Conservation (phyloP, 1,139 yeast genomes). For the Trichomonascaceae sp. region DNA sequence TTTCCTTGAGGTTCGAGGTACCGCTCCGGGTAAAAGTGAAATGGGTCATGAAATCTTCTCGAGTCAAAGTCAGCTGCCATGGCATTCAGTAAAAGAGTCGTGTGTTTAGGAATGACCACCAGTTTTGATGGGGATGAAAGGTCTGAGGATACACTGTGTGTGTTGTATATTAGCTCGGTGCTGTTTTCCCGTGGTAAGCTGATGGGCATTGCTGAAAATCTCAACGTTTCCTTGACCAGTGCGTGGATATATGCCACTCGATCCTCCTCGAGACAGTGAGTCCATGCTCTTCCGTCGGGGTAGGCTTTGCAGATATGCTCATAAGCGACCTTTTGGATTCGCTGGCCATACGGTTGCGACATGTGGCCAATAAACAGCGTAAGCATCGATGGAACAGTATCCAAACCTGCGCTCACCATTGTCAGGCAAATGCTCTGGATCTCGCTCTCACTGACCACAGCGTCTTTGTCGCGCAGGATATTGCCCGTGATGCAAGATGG, state of each 20-base stretch:
- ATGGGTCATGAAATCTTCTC: slow-evolving; percentile 32
- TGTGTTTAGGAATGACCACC: slow-evolving; percentile 38
- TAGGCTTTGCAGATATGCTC: slow-evolving; percentile 26
- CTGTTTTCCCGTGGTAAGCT: slow-evolving; percentile 52
- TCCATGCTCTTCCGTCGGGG: slow-evolving; percentile 35
- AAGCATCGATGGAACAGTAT: slow-evolving; percentile 55
- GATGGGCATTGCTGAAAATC: slow-evolving; percentile 57
- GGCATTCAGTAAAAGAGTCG: slow-evolving; percentile 51
- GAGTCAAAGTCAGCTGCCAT: slow-evolving; percentile 61
- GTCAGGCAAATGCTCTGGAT: slow-evolving; percentile 54
- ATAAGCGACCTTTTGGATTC: slow-evolving; percentile 33
- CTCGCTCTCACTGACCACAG: slow-evolving; percentile 30
- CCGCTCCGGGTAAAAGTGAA: slow-evolving; percentile 42
- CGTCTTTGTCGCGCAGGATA: slow-evolving; percentile 20
- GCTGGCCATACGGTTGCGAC: slow-evolving; percentile 36
- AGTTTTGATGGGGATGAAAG: no score
- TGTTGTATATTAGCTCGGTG: slow-evolving; percentile 31
- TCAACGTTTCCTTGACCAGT: slow-evolving; percentile 45
- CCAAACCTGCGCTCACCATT: slow-evolving; percentile 70
- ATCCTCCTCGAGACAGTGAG: slow-evolving; percentile 25
- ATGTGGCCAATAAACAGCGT: slow-evolving; percentile 51
- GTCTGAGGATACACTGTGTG: no score
- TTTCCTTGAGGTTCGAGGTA: slow-evolving; percentile 31
- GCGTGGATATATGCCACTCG: slow-evolving; percentile 42
- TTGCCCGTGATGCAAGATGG: slow-evolving; percentile 35